Percentiles rank a stretch among this genome's conserved stretches.
These are phyloP conservation scores for Pleurotus cornucopiae DNA, from an alignment of 768 basidiomycete genomes.

Conservation along the genomic window DNA sequence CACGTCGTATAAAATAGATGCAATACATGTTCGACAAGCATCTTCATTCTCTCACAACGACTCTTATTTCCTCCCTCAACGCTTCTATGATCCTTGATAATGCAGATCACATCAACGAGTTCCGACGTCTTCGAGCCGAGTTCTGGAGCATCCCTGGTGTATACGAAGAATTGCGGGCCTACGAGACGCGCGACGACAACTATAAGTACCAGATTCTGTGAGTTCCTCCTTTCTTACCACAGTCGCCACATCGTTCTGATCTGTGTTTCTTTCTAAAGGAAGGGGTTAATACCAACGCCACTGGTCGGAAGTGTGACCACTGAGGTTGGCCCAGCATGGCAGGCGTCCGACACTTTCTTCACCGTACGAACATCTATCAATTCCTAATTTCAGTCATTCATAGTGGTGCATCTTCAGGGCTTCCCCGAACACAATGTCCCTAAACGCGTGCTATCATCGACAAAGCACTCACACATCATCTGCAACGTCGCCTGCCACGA, in stretches of 20 bases:
- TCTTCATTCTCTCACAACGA: no score
- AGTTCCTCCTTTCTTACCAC: neutral
- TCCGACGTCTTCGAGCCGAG: neutral
- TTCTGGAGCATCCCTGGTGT: neutral
- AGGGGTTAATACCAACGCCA: neutral
- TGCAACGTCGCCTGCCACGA: slow-evolving; percentile 12
- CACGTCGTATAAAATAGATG: no score
- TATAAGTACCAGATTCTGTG: neutral
- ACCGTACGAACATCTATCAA: neutral
- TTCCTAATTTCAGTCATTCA: no score
- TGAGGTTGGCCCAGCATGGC: neutral
- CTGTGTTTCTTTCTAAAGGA: neutral
- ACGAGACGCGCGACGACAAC: neutral
- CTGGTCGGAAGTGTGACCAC: neutral
- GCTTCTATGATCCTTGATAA: no score
- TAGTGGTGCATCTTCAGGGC: neutral
- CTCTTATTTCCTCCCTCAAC: no score
- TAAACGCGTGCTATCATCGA: neutral
- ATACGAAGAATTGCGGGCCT: neutral
- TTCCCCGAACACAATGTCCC: neutral
- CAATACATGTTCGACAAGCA: no score
- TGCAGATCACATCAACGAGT: neutral
- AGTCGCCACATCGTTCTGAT: neutral
- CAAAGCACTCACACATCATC: slow-evolving; percentile 10
- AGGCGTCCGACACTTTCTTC: neutral